A percentile compares a stretch with the other conserved stretches of the same genome.
These are phyloP conservation scores for Torulaspora gathmanii DNA, from an alignment of 805 yeast species.

Conservation along the genomic window DNA sequence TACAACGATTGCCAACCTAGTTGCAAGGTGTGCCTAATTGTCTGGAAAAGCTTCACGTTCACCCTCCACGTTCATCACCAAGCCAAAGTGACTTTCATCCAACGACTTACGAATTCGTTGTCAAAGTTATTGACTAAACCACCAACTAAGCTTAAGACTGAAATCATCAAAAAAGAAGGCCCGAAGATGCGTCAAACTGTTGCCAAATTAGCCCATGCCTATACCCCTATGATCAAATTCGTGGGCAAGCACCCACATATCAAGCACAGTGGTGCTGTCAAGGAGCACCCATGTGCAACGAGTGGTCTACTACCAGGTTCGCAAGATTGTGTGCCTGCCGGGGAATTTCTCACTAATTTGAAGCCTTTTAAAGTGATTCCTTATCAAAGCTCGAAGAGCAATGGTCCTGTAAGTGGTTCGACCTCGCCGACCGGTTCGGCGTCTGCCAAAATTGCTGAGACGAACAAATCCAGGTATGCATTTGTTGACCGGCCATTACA, in stretches of 20 bases:
- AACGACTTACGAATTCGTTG: constrained; percentile 14
- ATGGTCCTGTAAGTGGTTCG: constrained; percentile 46
- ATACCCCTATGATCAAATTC: constrained; percentile 75
- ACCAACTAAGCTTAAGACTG: background rate
- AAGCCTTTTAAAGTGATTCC: constrained; percentile 41
- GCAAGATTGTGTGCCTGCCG: constrained; percentile 23
- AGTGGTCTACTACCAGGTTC: constrained; percentile 32
- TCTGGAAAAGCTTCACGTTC: constrained; percentile 4
- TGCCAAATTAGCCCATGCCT: constrained; percentile 27
- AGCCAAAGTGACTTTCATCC: constrained; percentile 17
- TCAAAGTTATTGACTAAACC: constrained; percentile 16
- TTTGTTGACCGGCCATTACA: constrained; percentile 39
- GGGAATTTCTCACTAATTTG: constrained; percentile 28
- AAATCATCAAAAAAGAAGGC: background rate
- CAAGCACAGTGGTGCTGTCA: constrained; percentile 35
- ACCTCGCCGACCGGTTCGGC: constrained; percentile 14
- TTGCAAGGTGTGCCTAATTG: background rate
- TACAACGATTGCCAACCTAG: too few relatives aligned
- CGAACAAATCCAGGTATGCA: constrained; percentile 12
- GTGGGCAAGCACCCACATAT: constrained; percentile 59
- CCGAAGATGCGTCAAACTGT: constrained; percentile 33
- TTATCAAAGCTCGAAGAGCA: constrained; percentile 40
- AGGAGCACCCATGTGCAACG: constrained; percentile 30
- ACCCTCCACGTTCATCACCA: constrained; percentile 9
- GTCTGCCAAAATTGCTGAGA: background rate